Base-by-base conservation (phyloP, 495 filamentous ascomycete species). In the Penicillium atrosanguineum region DNA sequence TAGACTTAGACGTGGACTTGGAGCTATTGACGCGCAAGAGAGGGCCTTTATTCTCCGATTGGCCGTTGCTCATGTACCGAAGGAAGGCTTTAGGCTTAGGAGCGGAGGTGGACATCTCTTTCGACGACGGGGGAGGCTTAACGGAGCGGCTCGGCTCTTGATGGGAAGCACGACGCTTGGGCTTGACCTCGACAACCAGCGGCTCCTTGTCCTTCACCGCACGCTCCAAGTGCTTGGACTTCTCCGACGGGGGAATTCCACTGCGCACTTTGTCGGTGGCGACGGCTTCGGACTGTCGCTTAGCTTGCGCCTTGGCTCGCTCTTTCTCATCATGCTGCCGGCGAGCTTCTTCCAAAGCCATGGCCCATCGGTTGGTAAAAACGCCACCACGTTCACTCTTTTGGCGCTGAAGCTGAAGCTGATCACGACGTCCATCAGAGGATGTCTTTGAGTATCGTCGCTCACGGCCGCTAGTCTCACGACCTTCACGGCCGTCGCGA, bases 11-110 rank as follows among this genome's bases (percentile, higher is more conserved):
- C 15, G 58, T 52, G 38, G 38, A 40, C 12, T 40, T 40, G n/a
- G 38, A 40, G 16, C 60, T 61, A 48, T 74, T 74, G 18, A 73
- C 52, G n/a, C 59, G 65, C 36, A 74, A 59, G 8, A 72, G 55
- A 40, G 68, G 69, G 2, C 64, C 66, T 28, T 69, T 70, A 2
- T 55, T 67, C 50, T 72, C 71, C 4, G 68, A 66, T 21, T 68
- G 57, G n/a, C 67, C 72, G 16, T 67, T 65, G n/a, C 60, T 69
- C 65, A 74, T 67, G 50, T 74, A 74, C 26, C 69, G 67, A 37
- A 77, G 55, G 60, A 75, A 72, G 16, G 65, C 64, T 44, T 26
- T 63, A 12, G 63, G 53, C 6, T 55, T 65, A 7, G 65, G 55
- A 0, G 53, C 45, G 4, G 70, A 56, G 14, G 67, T 37, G n/a